Conservation (phyloP, 129 eudicot species). For the Escallonia rubra region DNA sequence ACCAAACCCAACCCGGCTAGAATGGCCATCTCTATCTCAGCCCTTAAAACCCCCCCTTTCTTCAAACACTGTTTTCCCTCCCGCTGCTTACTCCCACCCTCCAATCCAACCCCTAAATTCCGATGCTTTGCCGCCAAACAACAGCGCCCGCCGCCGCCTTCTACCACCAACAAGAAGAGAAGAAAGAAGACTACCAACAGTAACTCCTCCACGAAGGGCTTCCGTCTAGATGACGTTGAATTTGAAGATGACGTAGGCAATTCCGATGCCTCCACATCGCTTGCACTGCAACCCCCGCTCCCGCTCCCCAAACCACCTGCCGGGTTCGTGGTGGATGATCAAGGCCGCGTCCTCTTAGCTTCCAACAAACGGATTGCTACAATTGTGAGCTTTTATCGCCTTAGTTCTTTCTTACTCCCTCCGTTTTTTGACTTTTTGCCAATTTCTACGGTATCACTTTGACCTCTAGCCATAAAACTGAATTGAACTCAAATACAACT, state of each 20-base stretch:
- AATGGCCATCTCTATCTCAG: too few species aligned
- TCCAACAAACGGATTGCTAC: slow-evolving; percentile 68
- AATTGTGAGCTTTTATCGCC: slow-evolving; percentile 40
- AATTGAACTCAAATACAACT: too few species aligned
- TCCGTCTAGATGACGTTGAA: background rate
- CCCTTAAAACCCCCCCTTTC: too few species aligned
- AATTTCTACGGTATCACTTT: too few species aligned
- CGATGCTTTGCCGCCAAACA: slow-evolving; percentile 9
- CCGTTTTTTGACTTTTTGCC: too few species aligned
- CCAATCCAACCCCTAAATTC: slow-evolving; percentile 9
- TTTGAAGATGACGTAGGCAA: slow-evolving; percentile 2
- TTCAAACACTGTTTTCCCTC: too few species aligned
- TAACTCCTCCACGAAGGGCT: background rate
- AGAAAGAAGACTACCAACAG: background rate
- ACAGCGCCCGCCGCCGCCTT: background rate
- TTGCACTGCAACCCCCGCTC: slow-evolving; percentile 36
- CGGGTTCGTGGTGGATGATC: slow-evolving; percentile 82
- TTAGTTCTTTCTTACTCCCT: too few species aligned
- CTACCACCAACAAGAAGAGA: slow-evolving; percentile 1
- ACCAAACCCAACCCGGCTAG: too few species aligned
- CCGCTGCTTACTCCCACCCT: background rate
- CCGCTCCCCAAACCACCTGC: slow-evolving; percentile 96
- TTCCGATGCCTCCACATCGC: slow-evolving; percentile 14
- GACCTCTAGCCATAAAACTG: too few species aligned
- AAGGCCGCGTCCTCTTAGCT: slow-evolving; percentile 69